These are phyloP conservation scores for Epichloe elymi DNA, from an alignment of 2,329 filamentous ascomycete genomes.

Conservation along the genomic window DNA sequence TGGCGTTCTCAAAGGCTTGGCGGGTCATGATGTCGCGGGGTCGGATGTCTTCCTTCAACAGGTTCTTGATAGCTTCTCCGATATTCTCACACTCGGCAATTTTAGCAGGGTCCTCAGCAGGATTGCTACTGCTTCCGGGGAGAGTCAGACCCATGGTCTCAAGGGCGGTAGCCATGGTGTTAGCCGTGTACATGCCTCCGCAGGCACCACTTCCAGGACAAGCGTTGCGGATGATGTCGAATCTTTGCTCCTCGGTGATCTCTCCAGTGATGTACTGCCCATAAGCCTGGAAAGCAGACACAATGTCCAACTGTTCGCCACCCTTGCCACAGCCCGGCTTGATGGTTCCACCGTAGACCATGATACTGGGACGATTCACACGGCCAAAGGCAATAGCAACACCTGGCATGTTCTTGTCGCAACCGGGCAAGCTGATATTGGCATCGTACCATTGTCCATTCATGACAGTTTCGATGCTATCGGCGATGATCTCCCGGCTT, in stretches of 20 bases:
- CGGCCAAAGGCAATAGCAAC: slow-evolving; percentile 88
- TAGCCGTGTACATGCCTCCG: slow-evolving; percentile 85
- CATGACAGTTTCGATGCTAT: slow-evolving; percentile 98
- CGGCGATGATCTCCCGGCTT: slow-evolving; percentile 90
- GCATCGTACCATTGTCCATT: slow-evolving; percentile 97
- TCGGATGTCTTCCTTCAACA: slow-evolving; percentile 63
- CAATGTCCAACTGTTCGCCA: slow-evolving; percentile 75
- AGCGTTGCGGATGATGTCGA: slow-evolving; percentile 87
- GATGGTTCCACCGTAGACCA: slow-evolving; percentile 96
- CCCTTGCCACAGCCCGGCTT: slow-evolving; percentile 72
- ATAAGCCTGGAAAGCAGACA: slow-evolving; percentile 96
- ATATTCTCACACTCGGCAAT: slow-evolving; percentile 57
- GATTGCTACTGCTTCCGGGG: slow-evolving; percentile 70
- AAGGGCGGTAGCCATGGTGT: slow-evolving; percentile 84
- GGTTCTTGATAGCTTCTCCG: slow-evolving; percentile 59
- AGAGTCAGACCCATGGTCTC: slow-evolving; percentile 83
- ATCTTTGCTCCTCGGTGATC: slow-evolving; percentile 81
- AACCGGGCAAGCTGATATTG: slow-evolving; percentile 92
- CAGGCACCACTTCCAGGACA: slow-evolving; percentile 57
- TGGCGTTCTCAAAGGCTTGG: slow-evolving; percentile 72
- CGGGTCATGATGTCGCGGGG: slow-evolving; percentile 69
- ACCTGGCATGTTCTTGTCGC: slow-evolving; percentile 99
- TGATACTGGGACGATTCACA: slow-evolving; percentile 85
- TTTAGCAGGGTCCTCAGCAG: slow-evolving; percentile 62
- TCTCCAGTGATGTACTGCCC: slow-evolving; percentile 87